Percentiles rank a stretch among this genome's conserved stretches.
Conservation (phyloP, 805 yeast species). For the Hanseniaspora guilliermondii region DNA sequence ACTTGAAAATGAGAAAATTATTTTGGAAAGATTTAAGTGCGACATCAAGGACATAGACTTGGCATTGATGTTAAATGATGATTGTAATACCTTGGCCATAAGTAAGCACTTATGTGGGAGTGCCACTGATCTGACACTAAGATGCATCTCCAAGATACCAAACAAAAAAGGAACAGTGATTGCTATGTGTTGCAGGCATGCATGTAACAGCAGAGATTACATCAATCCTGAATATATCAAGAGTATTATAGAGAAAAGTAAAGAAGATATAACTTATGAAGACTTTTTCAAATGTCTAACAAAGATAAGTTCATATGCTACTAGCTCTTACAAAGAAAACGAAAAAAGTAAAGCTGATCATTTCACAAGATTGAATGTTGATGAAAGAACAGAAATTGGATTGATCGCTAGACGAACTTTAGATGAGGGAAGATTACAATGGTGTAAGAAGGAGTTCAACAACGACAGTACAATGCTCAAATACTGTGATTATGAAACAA, state of each 20-base stretch:
- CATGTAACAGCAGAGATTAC: constrained; percentile 46
- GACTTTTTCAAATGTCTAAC: constrained; percentile 38
- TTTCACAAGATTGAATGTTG: constrained; percentile 33
- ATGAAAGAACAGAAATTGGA: constrained; percentile 51
- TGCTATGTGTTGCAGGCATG: constrained; percentile 90
- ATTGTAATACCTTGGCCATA: constrained; percentile 39
- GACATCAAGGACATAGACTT: constrained; percentile 70
- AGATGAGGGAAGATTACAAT: constrained; percentile 50
- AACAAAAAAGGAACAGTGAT: constrained; percentile 44
- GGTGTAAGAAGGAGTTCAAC: constrained; percentile 3
- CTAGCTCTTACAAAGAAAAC: constrained; percentile 46
- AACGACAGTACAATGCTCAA: constrained; percentile 32
- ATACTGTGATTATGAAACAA: constrained; percentile 46
- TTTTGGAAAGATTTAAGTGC: constrained; percentile 43
- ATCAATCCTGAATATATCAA: constrained; percentile 22
- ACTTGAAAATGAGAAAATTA: constrained; percentile 36
- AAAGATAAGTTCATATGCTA: constrained; percentile 80
- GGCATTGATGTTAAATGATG: constrained; percentile 31
- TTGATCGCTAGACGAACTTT: constrained; percentile 55
- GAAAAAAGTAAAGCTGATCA: constrained; percentile 35
- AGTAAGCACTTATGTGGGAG: constrained; percentile 90
- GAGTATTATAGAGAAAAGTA: constrained; percentile 32
- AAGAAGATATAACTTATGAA: constrained; percentile 17
- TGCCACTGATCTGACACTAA: constrained; percentile 76
- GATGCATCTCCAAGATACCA: constrained; percentile 35